A percentile compares a stretch with the other conserved stretches of the same genome.
phyloP scores from a whole-genome alignment of 305 asterid genomes.

The Fraxinus dipetala region DNA sequence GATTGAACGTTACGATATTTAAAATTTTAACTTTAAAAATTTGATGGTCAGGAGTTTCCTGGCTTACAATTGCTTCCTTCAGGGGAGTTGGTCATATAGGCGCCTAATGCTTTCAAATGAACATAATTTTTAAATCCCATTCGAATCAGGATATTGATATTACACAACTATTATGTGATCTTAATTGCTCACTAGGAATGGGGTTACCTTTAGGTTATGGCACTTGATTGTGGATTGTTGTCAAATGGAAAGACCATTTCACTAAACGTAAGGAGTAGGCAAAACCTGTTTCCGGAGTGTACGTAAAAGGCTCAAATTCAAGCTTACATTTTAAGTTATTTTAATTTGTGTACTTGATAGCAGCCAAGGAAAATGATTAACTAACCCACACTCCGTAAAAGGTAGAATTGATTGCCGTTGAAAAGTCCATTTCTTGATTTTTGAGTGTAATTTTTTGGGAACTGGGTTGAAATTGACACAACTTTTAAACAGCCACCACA shows the following conservation, averaged over 20 bases:
- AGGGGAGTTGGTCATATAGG: not conserved
- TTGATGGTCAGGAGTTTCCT: not conserved
- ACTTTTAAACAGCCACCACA: not conserved
- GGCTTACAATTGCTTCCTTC: not conserved
- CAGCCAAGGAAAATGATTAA: not conserved
- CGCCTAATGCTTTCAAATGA: not conserved
- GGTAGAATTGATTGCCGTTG: not conserved
- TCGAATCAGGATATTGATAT: not conserved
- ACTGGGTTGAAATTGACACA: not conserved
- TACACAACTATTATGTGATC: not conserved
- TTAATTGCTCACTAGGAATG: not conserved
- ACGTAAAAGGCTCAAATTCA: not conserved
- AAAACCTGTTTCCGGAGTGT: not conserved
- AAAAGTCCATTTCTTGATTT: not conserved
- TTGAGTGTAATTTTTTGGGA: not conserved
- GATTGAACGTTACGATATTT: not conserved
- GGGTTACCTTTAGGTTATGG: not conserved
- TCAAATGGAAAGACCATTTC: not conserved
- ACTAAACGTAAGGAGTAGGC: constrained; percentile 4
- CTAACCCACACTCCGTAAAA: not conserved
- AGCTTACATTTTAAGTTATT: not conserved
- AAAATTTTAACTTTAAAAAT: not conserved
- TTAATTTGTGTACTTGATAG: not conserved
- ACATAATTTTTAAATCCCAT: not conserved
- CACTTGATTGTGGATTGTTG: not conserved